Base-by-base conservation (phyloP, 306 rosid species). In the Alnus glutinosa region DNA sequence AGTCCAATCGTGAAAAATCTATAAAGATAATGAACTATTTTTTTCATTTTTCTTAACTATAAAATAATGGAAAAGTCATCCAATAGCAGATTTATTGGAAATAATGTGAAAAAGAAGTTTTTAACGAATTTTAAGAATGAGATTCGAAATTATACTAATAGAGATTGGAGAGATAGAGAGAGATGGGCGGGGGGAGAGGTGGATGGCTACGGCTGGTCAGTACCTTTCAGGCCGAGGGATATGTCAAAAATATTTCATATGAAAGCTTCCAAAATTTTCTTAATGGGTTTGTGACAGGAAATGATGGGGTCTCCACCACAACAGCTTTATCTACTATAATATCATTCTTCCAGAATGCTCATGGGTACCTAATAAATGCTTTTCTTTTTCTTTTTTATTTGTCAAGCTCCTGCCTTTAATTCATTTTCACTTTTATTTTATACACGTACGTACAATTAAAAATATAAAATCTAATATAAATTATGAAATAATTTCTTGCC, bases 241-340 rank as follows among this genome's bases (percentile, higher is more conserved):
- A 68, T 61, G 51, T 82, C 4, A 51, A 44, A 44, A 30, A 2
- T 39, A 32, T 47, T 77, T 75, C 54, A 69, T 23, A 46, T 66
- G 55, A 67, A 39, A 76, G 32, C 23, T 36, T 55, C 12, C 48
- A 67, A 55, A 2, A 7, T 19, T 77, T 54, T 39, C 75, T 55
- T 69, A 19, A n/a, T 3, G 23, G 4, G 23, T 55, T 71, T 59
- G 73, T 76, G 69, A 36, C 23, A 71, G 72, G 42, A 9, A 48
- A 69, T 59, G 8, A 74, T 44, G 59, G 66, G 66, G 71, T 72
- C 78, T 77, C 85, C 79, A 71, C 85, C 79, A 71, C 85, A 42
- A 79, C 83, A 75, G 48, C 77, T n/a, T 39, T 84, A 80, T 84
- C 79, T 69, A 71, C 13, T 64, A 19, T n/a, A 16, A 16, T 71